Percentiles rank a stretch among this genome's conserved stretches.
These are phyloP conservation scores for Metschnikowia amazonensis DNA, from an alignment of 805 yeast species.

Conservation along the genomic window DNA sequence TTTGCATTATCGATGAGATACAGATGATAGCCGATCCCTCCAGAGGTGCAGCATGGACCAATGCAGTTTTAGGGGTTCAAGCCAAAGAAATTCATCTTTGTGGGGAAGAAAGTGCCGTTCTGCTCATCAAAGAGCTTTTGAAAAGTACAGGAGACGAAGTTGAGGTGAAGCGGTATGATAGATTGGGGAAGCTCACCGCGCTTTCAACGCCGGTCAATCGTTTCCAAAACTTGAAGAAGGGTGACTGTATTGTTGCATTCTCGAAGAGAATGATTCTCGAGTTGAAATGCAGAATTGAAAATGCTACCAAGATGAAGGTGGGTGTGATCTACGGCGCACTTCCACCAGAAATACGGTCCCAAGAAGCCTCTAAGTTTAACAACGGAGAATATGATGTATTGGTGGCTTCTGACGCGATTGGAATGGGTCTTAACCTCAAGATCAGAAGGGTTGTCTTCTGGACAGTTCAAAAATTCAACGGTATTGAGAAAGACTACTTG, in stretches of 20 bases:
- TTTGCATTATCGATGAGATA: constrained; percentile 91
- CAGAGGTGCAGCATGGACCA: constrained; percentile 94
- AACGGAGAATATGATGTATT: constrained; percentile 74
- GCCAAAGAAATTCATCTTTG: constrained; percentile 88
- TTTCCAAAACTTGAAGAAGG: constrained; percentile 47
- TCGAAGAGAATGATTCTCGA: constrained; percentile 70
- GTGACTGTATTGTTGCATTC: constrained; percentile 90
- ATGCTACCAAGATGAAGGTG: constrained; percentile 57
- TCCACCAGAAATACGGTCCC: constrained; percentile 90
- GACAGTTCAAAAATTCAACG: constrained; percentile 66
- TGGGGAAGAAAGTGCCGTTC: constrained; percentile 87
- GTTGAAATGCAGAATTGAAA: constrained; percentile 66
- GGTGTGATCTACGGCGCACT: constrained; percentile 93
- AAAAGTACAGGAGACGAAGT: constrained; percentile 76
- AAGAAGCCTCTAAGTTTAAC: constrained; percentile 79
- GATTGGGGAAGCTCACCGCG: constrained; percentile 69
- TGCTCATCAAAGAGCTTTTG: constrained; percentile 56
- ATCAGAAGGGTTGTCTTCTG: constrained; percentile 79
- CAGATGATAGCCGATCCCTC: constrained; percentile 83
- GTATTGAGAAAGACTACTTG: constrained; percentile 45
- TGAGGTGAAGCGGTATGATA: constrained; percentile 62
- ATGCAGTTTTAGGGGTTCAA: constrained; percentile 78
- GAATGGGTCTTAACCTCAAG: constrained; percentile 91
- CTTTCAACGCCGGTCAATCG: constrained; percentile 34
- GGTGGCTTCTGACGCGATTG: constrained; percentile 95